Evolutionary conservation across 768 basidiomycete species (phyloP).

Genomic region (Leccinum longicurvipes): DNA sequence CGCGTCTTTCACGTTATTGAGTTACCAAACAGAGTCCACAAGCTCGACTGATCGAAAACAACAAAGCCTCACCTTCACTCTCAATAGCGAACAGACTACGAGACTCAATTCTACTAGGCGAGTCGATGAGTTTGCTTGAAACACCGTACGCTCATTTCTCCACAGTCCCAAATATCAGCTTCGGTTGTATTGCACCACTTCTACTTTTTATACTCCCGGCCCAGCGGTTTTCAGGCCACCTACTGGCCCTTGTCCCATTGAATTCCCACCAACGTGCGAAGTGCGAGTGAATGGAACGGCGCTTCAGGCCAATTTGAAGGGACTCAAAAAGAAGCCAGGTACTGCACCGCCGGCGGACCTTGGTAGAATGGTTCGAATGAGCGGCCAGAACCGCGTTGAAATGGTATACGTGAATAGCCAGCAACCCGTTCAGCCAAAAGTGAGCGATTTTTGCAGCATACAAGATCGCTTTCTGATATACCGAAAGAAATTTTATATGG

Average conservation of each 20-base stretch:
- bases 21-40: slow-evolving; percentile 57
- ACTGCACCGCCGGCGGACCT: slow-evolving; percentile 89
- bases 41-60: slow-evolving; percentile 75
- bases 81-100: slow-evolving; percentile 59
- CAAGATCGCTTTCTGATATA: slow-evolving; percentile 6
- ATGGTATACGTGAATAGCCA: slow-evolving; percentile 91
- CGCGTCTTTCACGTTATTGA: slow-evolving; percentile 1
- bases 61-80: slow-evolving; percentile 57
- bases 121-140: slow-evolving; percentile 16
- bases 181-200: slow-evolving; percentile 86
- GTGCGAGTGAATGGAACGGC: slow-evolving; percentile 75
- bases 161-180: slow-evolving; percentile 71
- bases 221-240: slow-evolving; percentile 50
- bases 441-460: slow-evolving; percentile 27
- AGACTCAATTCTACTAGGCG: slow-evolving; percentile 61
- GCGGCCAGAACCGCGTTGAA: slow-evolving; percentile 64
- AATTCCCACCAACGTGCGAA: slow-evolving; percentile 91
- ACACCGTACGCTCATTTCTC: slow-evolving; percentile 9
- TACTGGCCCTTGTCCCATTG: slow-evolving; percentile 65
- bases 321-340: slow-evolving; percentile 92
- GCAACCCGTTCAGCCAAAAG: slow-evolving; percentile 71
- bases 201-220: slow-evolving; percentile 58
- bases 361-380: slow-evolving; percentile 38
- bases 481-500: slow-evolving; percentile 91
- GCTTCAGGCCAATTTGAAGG: slow-evolving; percentile 76